Evolutionary conservation across 192 early-diverging fungal genomes (phyloP), one percentile per base, ranked within the genome.

Genomic region (Kickxella alabastrina): DNA sequence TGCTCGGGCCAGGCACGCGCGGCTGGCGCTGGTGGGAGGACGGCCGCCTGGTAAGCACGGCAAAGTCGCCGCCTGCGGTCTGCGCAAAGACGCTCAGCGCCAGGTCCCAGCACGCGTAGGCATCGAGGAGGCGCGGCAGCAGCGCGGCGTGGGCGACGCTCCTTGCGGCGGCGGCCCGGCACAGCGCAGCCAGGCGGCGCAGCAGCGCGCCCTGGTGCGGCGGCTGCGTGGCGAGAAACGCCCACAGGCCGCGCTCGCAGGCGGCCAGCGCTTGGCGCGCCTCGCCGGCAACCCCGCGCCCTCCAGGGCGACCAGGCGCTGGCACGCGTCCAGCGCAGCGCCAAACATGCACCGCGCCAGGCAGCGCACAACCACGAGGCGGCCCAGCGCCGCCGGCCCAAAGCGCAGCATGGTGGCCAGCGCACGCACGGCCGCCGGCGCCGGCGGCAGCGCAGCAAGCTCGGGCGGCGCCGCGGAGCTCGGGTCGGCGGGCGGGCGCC

Each of bases 11-110:
- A n/a, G n/a, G n/a, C n/a, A n/a, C n/a, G n/a, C n/a, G n/a, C n/a
- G n/a, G n/a, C n/a, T n/a, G n/a, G n/a, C n/a, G n/a, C n/a, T n/a
- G n/a, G n/a, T n/a, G n/a, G n/a, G n/a, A n/a, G n/a, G 49, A n/a
- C 34, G 13, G 59, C 9, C 19, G 3, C 12, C 35, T 44, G 3
- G 73, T 69, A 42, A 75, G 49, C 4, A 43, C 26, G 4, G 73
- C 66, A 69, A 62, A 76, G 50, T 76, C 73, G 32, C 73, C 73
- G 28, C 61, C 73, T 1, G 57, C 50, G 10, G 73, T 76, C 28
- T 76, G 61, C 19, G 47, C 53, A 38, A 69, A 65, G 0, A 76
- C 47, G 10, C 48, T 14, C n/a, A 32, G 44, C 3, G 67, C 62
- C 26, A 76, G 24, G 52, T 63, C 57, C 73, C 73, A 76, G 51